phyloP scores from a whole-genome alignment of 2,329 filamentous ascomycete species.

The Botrytis porri region DNA sequence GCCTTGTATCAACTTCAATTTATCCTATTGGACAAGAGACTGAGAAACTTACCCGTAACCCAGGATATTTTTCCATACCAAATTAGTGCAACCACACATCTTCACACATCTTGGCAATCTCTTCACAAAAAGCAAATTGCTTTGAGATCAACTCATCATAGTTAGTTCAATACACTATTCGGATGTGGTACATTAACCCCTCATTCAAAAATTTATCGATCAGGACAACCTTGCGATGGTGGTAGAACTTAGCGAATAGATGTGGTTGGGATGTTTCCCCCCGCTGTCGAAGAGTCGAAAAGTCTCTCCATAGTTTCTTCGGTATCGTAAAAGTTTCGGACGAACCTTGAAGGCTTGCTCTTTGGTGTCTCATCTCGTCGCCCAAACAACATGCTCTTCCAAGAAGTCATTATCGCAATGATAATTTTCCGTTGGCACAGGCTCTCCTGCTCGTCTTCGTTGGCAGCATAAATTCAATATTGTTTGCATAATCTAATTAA shows the following conservation, averaged over 20 bases:
- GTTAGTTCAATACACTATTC: slow-evolving; percentile 7
- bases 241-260: slow-evolving; percentile 12
- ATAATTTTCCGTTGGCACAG: neutral
- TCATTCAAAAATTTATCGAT: slow-evolving; percentile 6
- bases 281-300: slow-evolving; percentile 9
- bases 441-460: slow-evolving; percentile 1
- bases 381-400: slow-evolving; percentile 3
- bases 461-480: slow-evolving; percentile 17
- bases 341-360: slow-evolving; percentile 5
- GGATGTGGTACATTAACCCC: slow-evolving; percentile 5
- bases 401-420: slow-evolving; percentile 8
- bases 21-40: slow-evolving; percentile 3
- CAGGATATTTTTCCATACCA: neutral
- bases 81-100: neutral
- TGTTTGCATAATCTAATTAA: slow-evolving; percentile 8
- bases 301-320: neutral
- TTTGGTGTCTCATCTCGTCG: neutral
- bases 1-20: neutral
- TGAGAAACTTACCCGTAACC: neutral
- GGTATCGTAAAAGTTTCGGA: slow-evolving; percentile 18
- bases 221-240: slow-evolving; percentile 4
- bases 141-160: neutral
- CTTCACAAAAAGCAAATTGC: slow-evolving; percentile 7
- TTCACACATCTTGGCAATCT: neutral
- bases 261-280: neutral